Base-by-base conservation (phyloP, 495 filamentous ascomycete genomes). In the Glarea lozoyensis region DNA sequence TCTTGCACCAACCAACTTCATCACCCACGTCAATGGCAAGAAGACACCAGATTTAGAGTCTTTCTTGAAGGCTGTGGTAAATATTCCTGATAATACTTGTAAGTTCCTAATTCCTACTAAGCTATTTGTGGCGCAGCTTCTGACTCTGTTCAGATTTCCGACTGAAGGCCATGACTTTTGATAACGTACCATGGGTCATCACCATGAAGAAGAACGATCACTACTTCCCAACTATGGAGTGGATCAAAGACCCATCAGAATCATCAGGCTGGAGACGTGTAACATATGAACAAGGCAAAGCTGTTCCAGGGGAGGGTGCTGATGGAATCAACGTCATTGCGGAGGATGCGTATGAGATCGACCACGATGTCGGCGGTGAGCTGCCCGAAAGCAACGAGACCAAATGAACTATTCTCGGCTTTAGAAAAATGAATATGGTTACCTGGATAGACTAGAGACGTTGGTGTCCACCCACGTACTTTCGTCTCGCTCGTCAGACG, bases 121-220 rank as follows among this genome's bases (percentile, higher is more conserved):
- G 23, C 25, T 42, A 32, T 37, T 42, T 31, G 31, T 35, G 24
- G 52, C 57, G 46, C 59, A 11, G 36, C 22, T 33, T 17, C 44
- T 56, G 34, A 57, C 44, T 5, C 27, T 11, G 13, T 18, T 18
- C 43, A 79, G 75, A 98, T 66, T 96, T 98, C 79, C 78, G 93
- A 17, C 70, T 99, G 11, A 82, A 84, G 48, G 86, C 89, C 9
- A 84, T 95, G 57, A 97, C 92, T 2, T 99, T 97, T 55, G 92
- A 99, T 59, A 93, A 92, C 49, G 88, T 97, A 12, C 90, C 88
- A 11, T 99, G 89, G 84, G 86, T 97, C 18, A 84, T 92, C 15
- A 96, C 90, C 19, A 96, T 99, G 81, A 99, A 99, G 79, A 99
- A 99, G 78, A 93, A 94, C 60, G 93, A 99, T 60, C 92, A 99